Evolutionary conservation across 352 stramenopile species (phyloP), one percentile per base, ranked within the genome.

Genomic region (Phytophthora quininea): DNA sequence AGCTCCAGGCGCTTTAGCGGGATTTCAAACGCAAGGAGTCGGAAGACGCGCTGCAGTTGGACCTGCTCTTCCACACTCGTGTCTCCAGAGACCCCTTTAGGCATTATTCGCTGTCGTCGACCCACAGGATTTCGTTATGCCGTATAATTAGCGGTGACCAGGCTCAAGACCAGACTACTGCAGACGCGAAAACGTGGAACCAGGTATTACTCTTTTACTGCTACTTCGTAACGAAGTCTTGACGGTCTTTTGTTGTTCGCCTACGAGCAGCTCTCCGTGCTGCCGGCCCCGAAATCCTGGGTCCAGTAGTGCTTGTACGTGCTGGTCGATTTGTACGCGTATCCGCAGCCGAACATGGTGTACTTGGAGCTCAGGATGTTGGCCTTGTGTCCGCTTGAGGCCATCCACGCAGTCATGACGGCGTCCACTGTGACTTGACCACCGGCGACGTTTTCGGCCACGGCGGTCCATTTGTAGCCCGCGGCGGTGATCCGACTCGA

Each of bases 21-120:
- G 1, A 88, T 77, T 10, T 93, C 83, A 46, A 95, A 89, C 1
- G 82, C 76, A 10, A 95, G 62, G 15, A 86, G 53, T 9, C 86
- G 84, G 53, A 95, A 93, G 15, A 93, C 77, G 52, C 86, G 77
- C 12, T 77, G 75, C 12, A 94, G 71, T 54, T 92, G 86, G n/a
- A 92, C 66, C 66, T 92, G 81, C 70, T 94, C 86, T 46, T 92
- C 86, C 24, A 94, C 82, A 29, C 75, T 91, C 51, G 73, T 79
- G 15, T 78, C 69, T 11, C 53, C 38, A 5, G 35, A 61, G 53
- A 49, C 71, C 10, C 29, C 62, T 56, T 72, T 65, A 31, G 35
- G 10, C 31, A 24, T 43, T 15, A 9, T 55, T 55, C 1, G 35
- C 6, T 40, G 0, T 24, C 19, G 19, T 24, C 19, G 19, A 24